Conservation (phyloP, 331 rosid genomes). For the Rosa hybrid region DNA sequence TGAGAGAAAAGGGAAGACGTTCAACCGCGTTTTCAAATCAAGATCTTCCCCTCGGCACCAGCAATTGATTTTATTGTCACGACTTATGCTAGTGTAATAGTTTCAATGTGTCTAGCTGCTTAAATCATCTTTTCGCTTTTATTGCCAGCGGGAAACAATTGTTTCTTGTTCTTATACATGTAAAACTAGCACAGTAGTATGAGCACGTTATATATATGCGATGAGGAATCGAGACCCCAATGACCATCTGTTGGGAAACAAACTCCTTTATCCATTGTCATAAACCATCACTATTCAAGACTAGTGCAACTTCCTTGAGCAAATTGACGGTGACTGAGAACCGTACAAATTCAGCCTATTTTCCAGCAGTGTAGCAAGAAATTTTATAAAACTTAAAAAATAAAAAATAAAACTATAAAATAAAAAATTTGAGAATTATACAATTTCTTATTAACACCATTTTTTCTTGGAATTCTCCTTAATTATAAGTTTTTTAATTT, state of each 20-base stretch:
- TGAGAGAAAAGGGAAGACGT: background rate
- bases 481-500: no score
- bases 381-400: no score
- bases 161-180: background rate
- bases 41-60: background rate
- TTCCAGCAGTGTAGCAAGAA: no score
- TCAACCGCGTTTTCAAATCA: background rate
- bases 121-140: background rate
- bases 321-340: no score
- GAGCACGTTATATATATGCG: background rate
- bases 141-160: background rate
- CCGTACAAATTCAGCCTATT: no score
- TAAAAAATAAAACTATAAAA: no score
- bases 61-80: background rate
- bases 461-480: no score
- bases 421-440: no score
- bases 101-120: slow-evolving; percentile 4
- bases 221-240: background rate
- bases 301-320: background rate
- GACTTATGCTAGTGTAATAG: background rate
- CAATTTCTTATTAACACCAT: no score
- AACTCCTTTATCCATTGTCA: background rate
- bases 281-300: background rate
- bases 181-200: background rate
- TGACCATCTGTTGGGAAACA: background rate